phyloP scores from a whole-genome alignment of 2,329 filamentous ascomycete genomes.

The Chrysosporium queenslandicum region DNA sequence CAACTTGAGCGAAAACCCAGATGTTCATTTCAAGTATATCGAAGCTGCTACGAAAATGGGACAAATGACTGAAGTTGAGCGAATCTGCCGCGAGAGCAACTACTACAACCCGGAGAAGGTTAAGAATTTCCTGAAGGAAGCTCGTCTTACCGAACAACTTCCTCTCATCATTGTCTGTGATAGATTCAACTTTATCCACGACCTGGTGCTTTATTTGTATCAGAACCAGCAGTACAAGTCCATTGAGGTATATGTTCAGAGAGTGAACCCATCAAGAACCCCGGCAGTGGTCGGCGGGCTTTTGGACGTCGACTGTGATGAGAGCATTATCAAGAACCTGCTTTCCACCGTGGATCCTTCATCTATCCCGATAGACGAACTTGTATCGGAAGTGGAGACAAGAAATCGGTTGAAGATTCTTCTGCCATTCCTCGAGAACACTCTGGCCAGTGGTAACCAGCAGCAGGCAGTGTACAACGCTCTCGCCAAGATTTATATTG shows the following conservation, averaged over 20 bases:
- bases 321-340: conserved; percentile 88
- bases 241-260: conserved; percentile 95
- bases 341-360: conserved; percentile 73
- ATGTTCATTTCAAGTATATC: conserved; percentile 99
- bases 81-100: conserved; percentile 90
- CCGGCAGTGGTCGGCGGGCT: conserved; percentile 88
- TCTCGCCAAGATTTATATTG: conserved; percentile 97
- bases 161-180: conserved; percentile 98
- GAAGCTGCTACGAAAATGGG: conserved; percentile 90
- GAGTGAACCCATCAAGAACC: conserved; percentile 83
- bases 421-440: conserved; percentile 89
- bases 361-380: conserved; percentile 84
- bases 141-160: conserved; percentile 79
- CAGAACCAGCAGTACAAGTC: conserved; percentile 99
- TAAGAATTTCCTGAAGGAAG: conserved; percentile 98
- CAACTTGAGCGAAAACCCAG: conserved; percentile 87
- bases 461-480: conserved; percentile 97
- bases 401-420: conserved; percentile 93
- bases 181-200: conserved; percentile 98
- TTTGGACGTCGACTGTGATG: conserved; percentile 93
- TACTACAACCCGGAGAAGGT: conserved; percentile 88
- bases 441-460: conserved; percentile 78
- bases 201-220: conserved; percentile 91
- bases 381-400: conserved; percentile 88
- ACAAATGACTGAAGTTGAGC: conserved; percentile 91